Conservation (phyloP, 495 filamentous ascomycete species). For the Aspergillus avenaceus region DNA sequence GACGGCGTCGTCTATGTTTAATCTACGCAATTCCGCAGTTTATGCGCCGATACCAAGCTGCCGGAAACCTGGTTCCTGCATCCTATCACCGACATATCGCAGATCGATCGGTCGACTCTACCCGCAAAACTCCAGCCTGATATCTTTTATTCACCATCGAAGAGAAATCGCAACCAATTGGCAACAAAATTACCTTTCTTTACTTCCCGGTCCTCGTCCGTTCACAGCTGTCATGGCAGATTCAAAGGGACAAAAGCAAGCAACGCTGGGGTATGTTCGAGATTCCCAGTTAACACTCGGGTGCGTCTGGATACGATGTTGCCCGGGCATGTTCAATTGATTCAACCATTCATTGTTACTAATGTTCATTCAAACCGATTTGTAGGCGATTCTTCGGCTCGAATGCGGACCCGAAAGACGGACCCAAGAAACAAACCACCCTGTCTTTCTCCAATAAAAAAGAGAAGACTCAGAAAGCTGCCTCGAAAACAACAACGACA, state of each 20-base stretch:
- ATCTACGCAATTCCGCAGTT: slow-evolving; percentile 16
- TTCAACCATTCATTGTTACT: background rate
- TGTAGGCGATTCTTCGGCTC: slow-evolving; percentile 44
- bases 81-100: slow-evolving; percentile 4
- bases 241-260: slow-evolving; percentile 60
- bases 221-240: slow-evolving; percentile 29
- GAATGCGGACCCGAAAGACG: slow-evolving; percentile 30
- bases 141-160: background rate
- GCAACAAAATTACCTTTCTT: background rate
- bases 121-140: background rate
- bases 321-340: background rate
- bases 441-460: slow-evolving; percentile 55
- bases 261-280: slow-evolving; percentile 90
- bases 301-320: slow-evolving; percentile 52
- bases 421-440: slow-evolving; percentile 68
- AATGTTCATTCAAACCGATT: background rate
- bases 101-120: background rate
- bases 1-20: slow-evolving; percentile 30
- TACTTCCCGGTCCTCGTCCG: background rate
- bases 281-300: slow-evolving; percentile 74
- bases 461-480: slow-evolving; percentile 22
- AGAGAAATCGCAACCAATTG: background rate
- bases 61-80: slow-evolving; percentile 10
- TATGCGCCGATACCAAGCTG: slow-evolving; percentile 8
- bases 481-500: slow-evolving; percentile 7